Conservation (phyloP, 768 basidiomycete species). For the Amanita jacksonii region DNA sequence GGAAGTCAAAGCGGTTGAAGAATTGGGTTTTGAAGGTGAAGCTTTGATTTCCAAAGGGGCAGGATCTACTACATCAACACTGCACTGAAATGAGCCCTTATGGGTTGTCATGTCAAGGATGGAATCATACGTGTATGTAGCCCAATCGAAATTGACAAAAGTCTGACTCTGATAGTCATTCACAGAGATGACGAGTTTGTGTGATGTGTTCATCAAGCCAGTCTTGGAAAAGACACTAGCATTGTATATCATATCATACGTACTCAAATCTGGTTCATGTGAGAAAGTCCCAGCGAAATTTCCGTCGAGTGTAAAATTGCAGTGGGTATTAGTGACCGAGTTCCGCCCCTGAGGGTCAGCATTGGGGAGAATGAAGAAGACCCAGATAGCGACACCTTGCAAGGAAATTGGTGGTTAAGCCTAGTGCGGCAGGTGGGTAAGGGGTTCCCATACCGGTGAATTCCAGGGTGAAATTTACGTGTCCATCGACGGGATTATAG, state of each 20-base stretch:
- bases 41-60: too few species aligned
- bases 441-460: conserved; percentile 5
- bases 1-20: too few species aligned
- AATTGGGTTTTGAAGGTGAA: too few species aligned
- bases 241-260: conserved; percentile 13
- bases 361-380: conserved; percentile 13
- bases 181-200: conserved; percentile 11
- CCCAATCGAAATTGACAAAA: conserved; percentile 16
- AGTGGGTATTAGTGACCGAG: conserved; percentile 14
- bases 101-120: too few species aligned
- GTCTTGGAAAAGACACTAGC: conserved; percentile 12
- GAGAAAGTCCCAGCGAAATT: conserved; percentile 9
- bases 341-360: conserved; percentile 7
- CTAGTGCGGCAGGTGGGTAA: not conserved
- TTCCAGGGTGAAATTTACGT: conserved; percentile 12
- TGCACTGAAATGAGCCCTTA: too few species aligned
- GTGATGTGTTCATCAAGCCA: conserved; percentile 11
- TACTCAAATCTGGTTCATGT: conserved; percentile 12
- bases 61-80: too few species aligned
- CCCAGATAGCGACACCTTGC: conserved; percentile 11
- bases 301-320: conserved; percentile 18
- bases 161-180: conserved; percentile 6
- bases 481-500: conserved; percentile 16
- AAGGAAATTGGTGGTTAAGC: not conserved
- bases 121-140: conserved; percentile 12